These are phyloP conservation scores for Eudorina sp. DNA, from an alignment of 139 green algal genomes.

Conservation along the genomic window DNA sequence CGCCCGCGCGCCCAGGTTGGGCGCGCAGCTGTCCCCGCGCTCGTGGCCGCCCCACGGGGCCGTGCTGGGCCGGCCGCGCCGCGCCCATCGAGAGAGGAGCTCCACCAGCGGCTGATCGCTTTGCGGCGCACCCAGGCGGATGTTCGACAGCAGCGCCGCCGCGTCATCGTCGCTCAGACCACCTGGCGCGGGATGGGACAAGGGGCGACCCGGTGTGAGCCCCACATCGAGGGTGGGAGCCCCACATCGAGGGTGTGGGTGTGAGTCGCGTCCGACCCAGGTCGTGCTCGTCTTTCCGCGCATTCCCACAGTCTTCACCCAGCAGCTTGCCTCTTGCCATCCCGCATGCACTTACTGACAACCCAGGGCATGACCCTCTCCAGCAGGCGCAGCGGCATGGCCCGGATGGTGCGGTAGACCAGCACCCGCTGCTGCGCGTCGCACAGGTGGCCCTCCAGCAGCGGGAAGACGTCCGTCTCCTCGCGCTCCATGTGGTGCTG, in stretches of 20 bases:
- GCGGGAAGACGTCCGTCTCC: slow-evolving; percentile 87
- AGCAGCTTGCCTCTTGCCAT: too few relatives aligned
- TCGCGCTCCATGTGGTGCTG: slow-evolving; percentile 75
- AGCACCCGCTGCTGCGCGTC: slow-evolving; percentile 87
- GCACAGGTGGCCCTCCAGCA: slow-evolving; percentile 79
- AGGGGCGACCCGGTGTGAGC: too few relatives aligned
- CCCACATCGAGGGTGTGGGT: too few relatives aligned
- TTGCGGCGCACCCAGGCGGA: slow-evolving; percentile 70
- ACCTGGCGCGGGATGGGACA: slow-evolving; percentile 3
- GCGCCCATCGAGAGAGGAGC: slow-evolving; percentile 88
- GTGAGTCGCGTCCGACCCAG: too few relatives aligned
- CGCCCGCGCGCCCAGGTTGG: not conserved
- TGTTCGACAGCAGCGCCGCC: slow-evolving; percentile 80
- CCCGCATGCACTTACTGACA: slow-evolving; percentile 57
- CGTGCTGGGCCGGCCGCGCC: slow-evolving; percentile 56
- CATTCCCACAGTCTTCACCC: too few relatives aligned
- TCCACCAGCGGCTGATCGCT: slow-evolving; percentile 84
- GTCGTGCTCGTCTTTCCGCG: too few relatives aligned
- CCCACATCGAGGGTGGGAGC: too few relatives aligned
- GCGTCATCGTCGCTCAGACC: slow-evolving; percentile 75
- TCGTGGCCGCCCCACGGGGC: not conserved
- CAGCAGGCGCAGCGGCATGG: slow-evolving; percentile 96
- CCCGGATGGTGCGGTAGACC: slow-evolving; percentile 89
- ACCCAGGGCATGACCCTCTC: slow-evolving; percentile 96
- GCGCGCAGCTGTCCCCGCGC: not conserved